Base-by-base conservation (phyloP, 768 basidiomycete genomes). In the Lactarius deliciosus region DNA sequence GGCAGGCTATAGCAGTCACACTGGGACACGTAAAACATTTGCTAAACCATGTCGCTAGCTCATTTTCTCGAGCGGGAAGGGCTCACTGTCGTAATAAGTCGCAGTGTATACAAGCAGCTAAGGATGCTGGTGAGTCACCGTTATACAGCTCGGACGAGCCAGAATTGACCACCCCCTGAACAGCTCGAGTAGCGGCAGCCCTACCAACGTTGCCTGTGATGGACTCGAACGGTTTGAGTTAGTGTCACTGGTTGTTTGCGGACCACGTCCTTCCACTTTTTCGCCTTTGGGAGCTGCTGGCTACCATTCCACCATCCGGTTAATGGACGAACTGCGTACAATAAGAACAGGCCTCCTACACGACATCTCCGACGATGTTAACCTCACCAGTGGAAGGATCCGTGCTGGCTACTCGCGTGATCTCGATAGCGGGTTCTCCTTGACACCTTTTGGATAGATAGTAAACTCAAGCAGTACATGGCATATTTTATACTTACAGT, bases 341-440 rank as follows among this genome's bases (percentile, higher is more conserved):
- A 61, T 18, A 30, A 25, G 25, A 30, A 43, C 22, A 43, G 5
- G 20, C 65, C 7, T 62, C 34, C 34, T 34, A 34, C 34, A 34
- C 11, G 43, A 66, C 32, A 20, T 66, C 63, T n/a, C 3, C 5
- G 53, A 84, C 84, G 47, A 88, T 73, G 67, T 82, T 79, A 6
- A 90, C 80, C 72, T 83, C 81, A 13, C 81, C 81, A 5, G 80
- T 82, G 64, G 75, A 69, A 59, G 77, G 64, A 65, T 88, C 78
- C 55, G 89, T 76, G 10, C 79, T 75, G 36, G 83, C 76, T n/a
- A 81, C 73, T 53, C 79, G 82, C 10, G 91, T 92, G 38, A 92
- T 81, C 76, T 94, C 92, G 15, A 90, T 79, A 11, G 87, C 86
- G 58, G 91, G 85, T 60, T 77, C 76, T 25, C 82, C 81, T 57